Percentiles rank a stretch among this genome's conserved stretches.
phyloP scores from a whole-genome alignment of 2,329 filamentous ascomycete species.

The Neonectria faginata region DNA sequence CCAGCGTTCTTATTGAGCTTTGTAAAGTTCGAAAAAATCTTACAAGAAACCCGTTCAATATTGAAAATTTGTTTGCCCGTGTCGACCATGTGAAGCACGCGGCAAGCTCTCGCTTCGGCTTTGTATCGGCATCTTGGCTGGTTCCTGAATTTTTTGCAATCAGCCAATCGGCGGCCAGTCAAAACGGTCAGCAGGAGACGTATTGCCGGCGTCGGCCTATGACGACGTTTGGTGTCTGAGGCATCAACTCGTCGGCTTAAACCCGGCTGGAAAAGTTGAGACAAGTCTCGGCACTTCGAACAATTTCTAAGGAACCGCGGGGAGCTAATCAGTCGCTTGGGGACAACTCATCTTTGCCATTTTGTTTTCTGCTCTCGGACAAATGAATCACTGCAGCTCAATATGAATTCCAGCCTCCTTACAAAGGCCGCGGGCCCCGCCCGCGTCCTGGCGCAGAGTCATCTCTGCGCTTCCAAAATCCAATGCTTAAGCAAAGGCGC shows the following conservation, averaged over 20 bases:
- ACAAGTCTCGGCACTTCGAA: constrained; percentile 46
- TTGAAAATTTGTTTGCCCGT: background rate
- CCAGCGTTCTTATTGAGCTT: background rate
- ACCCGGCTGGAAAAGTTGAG: constrained; percentile 46
- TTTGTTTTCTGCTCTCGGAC: constrained; percentile 32
- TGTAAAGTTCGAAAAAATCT: too few relatives aligned
- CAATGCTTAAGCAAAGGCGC: constrained; percentile 55
- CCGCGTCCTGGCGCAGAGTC: constrained; percentile 59
- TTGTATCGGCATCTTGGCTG: constrained; percentile 31
- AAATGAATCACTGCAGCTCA: constrained; percentile 48
- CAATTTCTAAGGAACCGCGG: constrained; percentile 40
- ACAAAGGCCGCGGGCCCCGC: constrained; percentile 60
- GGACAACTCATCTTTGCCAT: constrained; percentile 26
- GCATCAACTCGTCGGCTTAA: constrained; percentile 43
- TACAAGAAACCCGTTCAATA: background rate
- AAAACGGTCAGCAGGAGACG: constrained; percentile 21
- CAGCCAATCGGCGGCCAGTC: constrained; percentile 33
- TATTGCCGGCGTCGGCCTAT: constrained; percentile 44
- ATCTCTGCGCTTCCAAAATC: constrained; percentile 56
- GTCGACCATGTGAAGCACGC: background rate
- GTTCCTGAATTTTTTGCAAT: constrained; percentile 21
- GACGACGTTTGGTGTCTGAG: constrained; percentile 48
- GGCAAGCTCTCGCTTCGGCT: constrained; percentile 21
- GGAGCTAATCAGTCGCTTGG: constrained; percentile 23
- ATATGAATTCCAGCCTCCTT: constrained; percentile 62